These are phyloP conservation scores for Fusarium coffeatum DNA, from an alignment of 2,329 filamentous ascomycete genomes.

Conservation along the genomic window DNA sequence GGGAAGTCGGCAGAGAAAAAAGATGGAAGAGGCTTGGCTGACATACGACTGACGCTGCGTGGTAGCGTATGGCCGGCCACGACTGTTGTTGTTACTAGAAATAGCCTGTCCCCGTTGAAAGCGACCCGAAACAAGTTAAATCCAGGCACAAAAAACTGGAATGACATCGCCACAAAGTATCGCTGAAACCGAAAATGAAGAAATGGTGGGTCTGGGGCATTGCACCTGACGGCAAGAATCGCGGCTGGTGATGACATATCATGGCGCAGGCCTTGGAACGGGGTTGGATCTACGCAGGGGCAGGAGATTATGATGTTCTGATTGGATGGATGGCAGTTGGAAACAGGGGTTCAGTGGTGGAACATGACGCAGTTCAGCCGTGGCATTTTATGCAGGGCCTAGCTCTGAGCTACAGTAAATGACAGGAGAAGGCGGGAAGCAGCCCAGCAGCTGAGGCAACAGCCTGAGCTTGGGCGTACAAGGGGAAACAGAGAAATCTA, in stretches of 20 bases:
- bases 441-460: background rate
- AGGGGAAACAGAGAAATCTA: conserved; percentile 16
- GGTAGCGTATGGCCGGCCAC: conserved; percentile 15
- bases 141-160: conserved; percentile 4
- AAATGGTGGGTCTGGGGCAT: conserved; percentile 3
- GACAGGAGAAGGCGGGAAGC: conserved; percentile 10
- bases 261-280: conserved; percentile 31
- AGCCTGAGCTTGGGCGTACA: conserved; percentile 1
- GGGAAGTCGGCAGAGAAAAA: background rate
- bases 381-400: conserved; percentile 13
- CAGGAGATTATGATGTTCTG: background rate
- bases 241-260: conserved; percentile 32
- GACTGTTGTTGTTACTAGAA: conserved; percentile 11
- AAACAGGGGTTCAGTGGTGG: background rate
- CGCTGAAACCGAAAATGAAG: conserved; percentile 1
- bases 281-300: conserved; percentile 22
- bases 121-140: background rate
- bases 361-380: conserved; percentile 26
- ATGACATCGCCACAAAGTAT: conserved; percentile 20
- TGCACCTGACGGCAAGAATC: background rate
- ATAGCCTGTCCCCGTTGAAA: conserved; percentile 11
- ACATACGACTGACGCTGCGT: conserved; percentile 11
- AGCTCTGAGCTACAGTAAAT: conserved; percentile 2
- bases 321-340: background rate
- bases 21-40: background rate